Base-by-base conservation (phyloP, 331 rosid species). In the Acacia concinna region DNA sequence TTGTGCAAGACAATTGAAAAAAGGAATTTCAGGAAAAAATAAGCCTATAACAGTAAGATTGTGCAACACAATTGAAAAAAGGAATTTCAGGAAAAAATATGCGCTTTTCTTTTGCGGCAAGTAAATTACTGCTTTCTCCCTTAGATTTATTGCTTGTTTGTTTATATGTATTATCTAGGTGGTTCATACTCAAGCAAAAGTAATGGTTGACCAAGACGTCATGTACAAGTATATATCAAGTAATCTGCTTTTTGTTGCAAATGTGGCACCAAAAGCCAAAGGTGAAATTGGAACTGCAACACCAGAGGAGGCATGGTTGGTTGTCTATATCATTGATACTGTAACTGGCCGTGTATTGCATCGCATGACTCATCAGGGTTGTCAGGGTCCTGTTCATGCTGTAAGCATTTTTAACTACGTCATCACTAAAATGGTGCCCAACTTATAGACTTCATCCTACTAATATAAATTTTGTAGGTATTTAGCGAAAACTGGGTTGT, bases 401-500 rank as follows among this genome's bases (percentile, higher is more conserved):
- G 99, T 96, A 85, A 93, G 97, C 77, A 68, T 32, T 80, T 78
- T 74, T 17, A 73, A 75, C 62, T 71, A 43, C 56, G 69, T 56
- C 21, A 83, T 67, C 80, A 70, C 79, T 80, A 28, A 52, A 77
- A 62, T 80, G 47, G 68, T 75, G 44, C 28, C 38, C 72, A 32
- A n/a, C 51, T 40, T 15, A 30, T n/a, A 60, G 72, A 60, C 54
- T 62, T 54, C 78, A 41, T 84, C 84, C 81, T 27, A 80, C 54
- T 72, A 79, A 51, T 87, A 56, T 75, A 67, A 44, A 75, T 85
- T 82, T 66, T 85, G 60, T 83, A 96, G 99, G 97, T 96, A 81
- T 90, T 96, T 82, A 93, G 99, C 68, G 99, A 96, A 90, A 96
- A 96, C 76, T 96, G 99, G 99, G 97, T 96, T 85, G 97, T 96